Conservation (phyloP, 805 yeast genomes). For the Candida ovalis region DNA sequence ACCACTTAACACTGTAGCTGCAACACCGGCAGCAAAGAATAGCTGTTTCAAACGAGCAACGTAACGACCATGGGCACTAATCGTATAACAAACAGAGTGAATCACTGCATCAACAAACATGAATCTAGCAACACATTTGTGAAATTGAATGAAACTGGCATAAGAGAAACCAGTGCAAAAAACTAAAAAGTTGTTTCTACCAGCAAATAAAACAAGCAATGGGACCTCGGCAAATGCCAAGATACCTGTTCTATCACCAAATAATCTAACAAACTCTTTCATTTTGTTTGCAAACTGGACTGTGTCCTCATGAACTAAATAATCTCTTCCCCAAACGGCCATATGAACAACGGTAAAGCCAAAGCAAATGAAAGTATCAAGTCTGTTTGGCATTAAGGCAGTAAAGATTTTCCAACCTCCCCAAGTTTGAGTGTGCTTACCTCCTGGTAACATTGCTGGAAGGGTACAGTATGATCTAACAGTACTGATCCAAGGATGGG, state of each 20-base stretch:
- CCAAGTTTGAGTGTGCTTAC: constrained; percentile 13
- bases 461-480: constrained; percentile 33
- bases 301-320: constrained; percentile 6
- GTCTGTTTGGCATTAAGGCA: constrained; percentile 30
- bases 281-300: constrained; percentile 29
- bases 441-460: constrained; percentile 36
- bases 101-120: constrained; percentile 36
- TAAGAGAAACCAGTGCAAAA: constrained; percentile 42
- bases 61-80: constrained; percentile 9
- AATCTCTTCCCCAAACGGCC: constrained; percentile 19
- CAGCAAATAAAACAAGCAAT: constrained; percentile 40
- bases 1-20: constrained; percentile 40
- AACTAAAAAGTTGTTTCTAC: constrained; percentile 42
- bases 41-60: constrained; percentile 4
- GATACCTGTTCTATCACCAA: constrained; percentile 38
- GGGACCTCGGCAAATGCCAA: constrained; percentile 38
- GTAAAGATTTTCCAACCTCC: constrained; percentile 17
- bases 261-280: constrained; percentile 30
- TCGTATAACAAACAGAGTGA: constrained; percentile 37
- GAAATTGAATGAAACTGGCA: constrained; percentile 48
- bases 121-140: constrained; percentile 62
- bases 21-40: constrained; percentile 31
- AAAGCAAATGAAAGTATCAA: constrained; percentile 28
- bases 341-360: constrained; percentile 26
- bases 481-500: constrained; percentile 31